Conservation (phyloP, 1,284 basidiomycete genomes). For the Violaceomyces palustris region DNA sequence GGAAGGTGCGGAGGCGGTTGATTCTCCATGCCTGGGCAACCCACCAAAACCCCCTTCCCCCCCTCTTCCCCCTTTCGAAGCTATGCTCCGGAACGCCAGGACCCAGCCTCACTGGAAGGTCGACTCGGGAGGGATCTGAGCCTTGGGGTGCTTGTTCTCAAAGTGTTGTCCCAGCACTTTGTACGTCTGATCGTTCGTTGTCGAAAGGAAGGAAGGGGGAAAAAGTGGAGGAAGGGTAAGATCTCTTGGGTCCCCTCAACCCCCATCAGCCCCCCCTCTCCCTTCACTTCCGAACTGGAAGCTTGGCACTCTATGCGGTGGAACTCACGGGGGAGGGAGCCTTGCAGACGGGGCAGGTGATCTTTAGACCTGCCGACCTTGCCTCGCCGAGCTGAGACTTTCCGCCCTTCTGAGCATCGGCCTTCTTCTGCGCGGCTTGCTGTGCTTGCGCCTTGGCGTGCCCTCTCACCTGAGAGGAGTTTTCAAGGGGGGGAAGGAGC, state of each 20-base stretch:
- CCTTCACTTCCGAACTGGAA: too few relatives aligned
- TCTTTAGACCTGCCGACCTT: conserved; percentile 13
- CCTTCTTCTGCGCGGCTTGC: conserved; percentile 18
- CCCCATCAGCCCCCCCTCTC: too few relatives aligned
- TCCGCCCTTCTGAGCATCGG: conserved; percentile 5
- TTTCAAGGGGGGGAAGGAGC: too few relatives aligned
- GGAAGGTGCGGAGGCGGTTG: too few relatives aligned
- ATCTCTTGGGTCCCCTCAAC: too few relatives aligned
- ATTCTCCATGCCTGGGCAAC: too few relatives aligned
- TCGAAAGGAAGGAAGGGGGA: background rate
- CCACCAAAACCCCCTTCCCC: too few relatives aligned
- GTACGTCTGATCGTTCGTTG: background rate
- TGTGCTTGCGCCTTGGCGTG: conserved; percentile 17
- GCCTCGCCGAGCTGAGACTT: conserved; percentile 22
- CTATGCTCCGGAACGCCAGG: too few relatives aligned
- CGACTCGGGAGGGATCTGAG: conserved; percentile 8
- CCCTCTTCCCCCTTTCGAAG: too few relatives aligned
- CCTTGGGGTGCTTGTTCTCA: conserved; percentile 23
- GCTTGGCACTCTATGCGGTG: too few relatives aligned
- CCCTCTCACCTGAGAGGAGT: conserved; percentile 13
- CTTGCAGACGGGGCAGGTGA: conserved; percentile 20
- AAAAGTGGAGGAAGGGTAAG: too few relatives aligned
- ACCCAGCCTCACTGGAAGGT: too few relatives aligned
- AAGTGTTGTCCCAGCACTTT: conserved; percentile 21
- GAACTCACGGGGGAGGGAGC: conserved; percentile 17